These are phyloP conservation scores for Pseudotulostoma volvatum DNA, from an alignment of 495 filamentous ascomycete species.

Conservation along the genomic window DNA sequence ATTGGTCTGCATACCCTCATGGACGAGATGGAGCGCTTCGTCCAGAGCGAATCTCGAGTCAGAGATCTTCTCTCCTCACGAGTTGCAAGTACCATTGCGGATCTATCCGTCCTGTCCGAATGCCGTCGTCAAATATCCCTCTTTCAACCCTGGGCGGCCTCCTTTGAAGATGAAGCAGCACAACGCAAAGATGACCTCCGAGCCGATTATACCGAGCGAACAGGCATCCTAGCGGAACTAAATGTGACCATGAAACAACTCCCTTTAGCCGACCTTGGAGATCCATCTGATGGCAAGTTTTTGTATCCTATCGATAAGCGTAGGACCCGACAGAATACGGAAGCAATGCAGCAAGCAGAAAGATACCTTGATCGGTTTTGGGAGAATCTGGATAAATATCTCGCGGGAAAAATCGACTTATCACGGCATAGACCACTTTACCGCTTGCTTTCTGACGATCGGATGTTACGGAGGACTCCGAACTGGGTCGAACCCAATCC, in stretches of 20 bases:
- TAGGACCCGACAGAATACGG: slow-evolving; percentile 25
- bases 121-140: slow-evolving; percentile 25
- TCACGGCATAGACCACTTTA: slow-evolving; percentile 7
- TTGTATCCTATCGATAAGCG: slow-evolving; percentile 34
- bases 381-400: slow-evolving; percentile 13
- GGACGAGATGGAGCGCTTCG: slow-evolving; percentile 31
- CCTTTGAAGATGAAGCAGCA: slow-evolving; percentile 13
- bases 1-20: slow-evolving; percentile 16
- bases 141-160: slow-evolving; percentile 32
- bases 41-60: slow-evolving; percentile 18
- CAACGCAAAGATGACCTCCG: slow-evolving; percentile 13
- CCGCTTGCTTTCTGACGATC: slow-evolving; percentile 15
- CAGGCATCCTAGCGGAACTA: slow-evolving; percentile 4
- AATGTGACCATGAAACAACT: slow-evolving; percentile 4
- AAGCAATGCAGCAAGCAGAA: slow-evolving; percentile 29
- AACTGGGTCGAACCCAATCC: slow-evolving; percentile 31
- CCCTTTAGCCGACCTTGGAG: slow-evolving; percentile 9
- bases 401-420: slow-evolving; percentile 5
- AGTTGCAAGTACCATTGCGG: slow-evolving; percentile 19
- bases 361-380: slow-evolving; percentile 34
- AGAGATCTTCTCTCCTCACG: slow-evolving; percentile 21
- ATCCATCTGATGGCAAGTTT: slow-evolving; percentile 19
- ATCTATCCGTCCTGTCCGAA: slow-evolving; percentile 27
- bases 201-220: slow-evolving; percentile 11
- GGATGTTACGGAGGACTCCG: slow-evolving; percentile 29